These are phyloP conservation scores for Neurospora intermedia DNA, from an alignment of 495 filamentous ascomycete genomes.

Conservation along the genomic window DNA sequence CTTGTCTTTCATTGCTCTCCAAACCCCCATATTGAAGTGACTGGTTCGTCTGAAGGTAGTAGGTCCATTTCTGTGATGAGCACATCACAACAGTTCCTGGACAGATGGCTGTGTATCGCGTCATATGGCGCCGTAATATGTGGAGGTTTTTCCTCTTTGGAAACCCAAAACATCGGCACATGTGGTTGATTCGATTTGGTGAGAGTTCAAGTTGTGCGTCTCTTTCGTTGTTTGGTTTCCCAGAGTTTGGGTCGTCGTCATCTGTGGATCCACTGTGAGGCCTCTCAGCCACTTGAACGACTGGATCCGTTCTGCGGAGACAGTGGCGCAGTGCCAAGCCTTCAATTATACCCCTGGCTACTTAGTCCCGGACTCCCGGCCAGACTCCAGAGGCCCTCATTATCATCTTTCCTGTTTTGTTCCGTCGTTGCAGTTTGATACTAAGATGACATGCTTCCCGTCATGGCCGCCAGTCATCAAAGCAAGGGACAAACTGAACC, in stretches of 20 bases:
- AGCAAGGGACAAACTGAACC: neutral
- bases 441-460: neutral
- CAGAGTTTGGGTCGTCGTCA: neutral
- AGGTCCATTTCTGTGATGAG: neutral
- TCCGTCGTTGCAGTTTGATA: neutral
- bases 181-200: neutral
- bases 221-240: neutral
- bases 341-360: neutral
- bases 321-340: neutral
- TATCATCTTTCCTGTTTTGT: neutral
- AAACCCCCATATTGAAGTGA: neutral
- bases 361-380: neutral
- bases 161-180: neutral
- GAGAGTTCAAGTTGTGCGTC: neutral
- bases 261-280: neutral
- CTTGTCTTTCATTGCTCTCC: neutral
- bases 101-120: neutral
- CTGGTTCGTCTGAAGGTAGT: neutral
- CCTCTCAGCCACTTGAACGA: neutral
- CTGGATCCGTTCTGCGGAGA: neutral
- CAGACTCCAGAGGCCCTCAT: neutral
- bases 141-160: neutral
- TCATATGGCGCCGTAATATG: neutral
- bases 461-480: neutral
- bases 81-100: neutral